phyloP scores from a whole-genome alignment of 805 yeast species.

The Teunomyces gatunensis region DNA sequence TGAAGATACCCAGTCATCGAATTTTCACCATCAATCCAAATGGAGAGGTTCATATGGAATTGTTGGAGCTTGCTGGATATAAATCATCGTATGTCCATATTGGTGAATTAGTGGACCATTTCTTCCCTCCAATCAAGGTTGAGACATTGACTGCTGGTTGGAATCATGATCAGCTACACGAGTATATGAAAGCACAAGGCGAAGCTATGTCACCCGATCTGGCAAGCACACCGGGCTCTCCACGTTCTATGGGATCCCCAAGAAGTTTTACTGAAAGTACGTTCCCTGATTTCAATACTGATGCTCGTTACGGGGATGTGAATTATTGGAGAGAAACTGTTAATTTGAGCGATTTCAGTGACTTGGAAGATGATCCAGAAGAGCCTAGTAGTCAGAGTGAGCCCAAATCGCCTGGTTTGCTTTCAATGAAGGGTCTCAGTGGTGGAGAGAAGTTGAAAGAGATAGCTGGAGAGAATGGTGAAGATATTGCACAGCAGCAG shows the following conservation, averaged over 20 bases:
- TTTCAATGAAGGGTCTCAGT: constrained; percentile 3
- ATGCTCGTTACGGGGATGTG: constrained; percentile 76
- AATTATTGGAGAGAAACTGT: constrained; percentile 91
- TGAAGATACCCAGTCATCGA: constrained; percentile 89
- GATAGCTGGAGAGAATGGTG: neutral
- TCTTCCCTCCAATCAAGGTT: constrained; percentile 75
- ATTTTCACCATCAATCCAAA: constrained; percentile 95
- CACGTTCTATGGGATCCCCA: constrained; percentile 13
- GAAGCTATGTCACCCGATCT: constrained; percentile 4
- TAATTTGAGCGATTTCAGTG: constrained; percentile 56
- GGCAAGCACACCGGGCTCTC: neutral
- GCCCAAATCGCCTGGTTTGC: constrained; percentile 16
- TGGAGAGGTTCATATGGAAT: constrained; percentile 97
- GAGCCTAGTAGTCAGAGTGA: neutral
- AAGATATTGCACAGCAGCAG: neutral
- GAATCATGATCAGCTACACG: constrained; percentile 35
- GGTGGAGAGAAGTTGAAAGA: neutral
- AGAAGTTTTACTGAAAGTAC: constrained; percentile 15
- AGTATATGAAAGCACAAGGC: constrained; percentile 26
- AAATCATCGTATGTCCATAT: constrained; percentile 84
- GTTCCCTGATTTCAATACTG: constrained; percentile 31
- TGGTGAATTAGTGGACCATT: constrained; percentile 93
- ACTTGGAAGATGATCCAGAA: constrained; percentile 12
- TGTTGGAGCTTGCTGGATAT: constrained; percentile 90
- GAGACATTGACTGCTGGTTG: constrained; percentile 30